Percentiles rank a stretch among this genome's conserved stretches.
phyloP scores from a whole-genome alignment of 1,284 basidiomycete genomes.

The Hypsizygus ulmarius region DNA sequence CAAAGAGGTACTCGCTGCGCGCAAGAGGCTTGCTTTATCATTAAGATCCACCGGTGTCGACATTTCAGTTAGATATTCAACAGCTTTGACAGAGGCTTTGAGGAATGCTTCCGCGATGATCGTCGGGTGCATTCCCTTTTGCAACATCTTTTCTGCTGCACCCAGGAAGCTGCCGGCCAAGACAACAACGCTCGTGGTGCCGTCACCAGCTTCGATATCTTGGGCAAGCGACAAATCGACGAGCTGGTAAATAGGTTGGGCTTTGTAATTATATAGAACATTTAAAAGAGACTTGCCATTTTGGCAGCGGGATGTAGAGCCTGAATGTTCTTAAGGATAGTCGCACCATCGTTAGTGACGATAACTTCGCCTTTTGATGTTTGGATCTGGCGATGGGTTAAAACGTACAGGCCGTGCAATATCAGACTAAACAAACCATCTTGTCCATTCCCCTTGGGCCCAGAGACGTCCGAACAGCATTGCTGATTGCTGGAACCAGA shows the following conservation, averaged over 20 bases:
- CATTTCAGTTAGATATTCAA: slow-evolving; percentile 93
- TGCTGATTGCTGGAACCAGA: slow-evolving; percentile 79
- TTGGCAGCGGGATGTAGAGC: slow-evolving; percentile 97
- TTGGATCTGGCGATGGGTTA: slow-evolving; percentile 73
- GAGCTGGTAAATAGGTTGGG: slow-evolving; percentile 51
- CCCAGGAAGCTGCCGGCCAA: slow-evolving; percentile 91
- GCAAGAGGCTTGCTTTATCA: slow-evolving; percentile 84
- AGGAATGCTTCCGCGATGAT: slow-evolving; percentile 97
- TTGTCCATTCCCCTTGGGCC: slow-evolving; percentile 99
- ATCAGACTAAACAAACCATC: slow-evolving; percentile 65
- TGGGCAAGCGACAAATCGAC: slow-evolving; percentile 98
- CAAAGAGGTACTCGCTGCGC: slow-evolving; percentile 92
- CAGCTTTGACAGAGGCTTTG: slow-evolving; percentile 88
- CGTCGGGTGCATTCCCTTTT: slow-evolving; percentile 97
- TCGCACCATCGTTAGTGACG: slow-evolving; percentile 99
- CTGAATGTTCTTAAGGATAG: slow-evolving; percentile 96
- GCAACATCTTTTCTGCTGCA: slow-evolving; percentile 95
- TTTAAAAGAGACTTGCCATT: slow-evolving; percentile 61
- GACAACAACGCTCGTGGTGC: slow-evolving; percentile 98
- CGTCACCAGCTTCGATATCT: slow-evolving; percentile 98
- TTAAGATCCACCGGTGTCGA: slow-evolving; percentile 91
- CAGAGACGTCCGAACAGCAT: slow-evolving; percentile 95
- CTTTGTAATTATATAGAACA: neutral
- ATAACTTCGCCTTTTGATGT: slow-evolving; percentile 96
- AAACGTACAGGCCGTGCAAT: slow-evolving; percentile 8